Percentiles rank a stretch among this genome's conserved stretches.
Conservation (phyloP, 305 asterid genomes). For the Withania somnifera region DNA sequence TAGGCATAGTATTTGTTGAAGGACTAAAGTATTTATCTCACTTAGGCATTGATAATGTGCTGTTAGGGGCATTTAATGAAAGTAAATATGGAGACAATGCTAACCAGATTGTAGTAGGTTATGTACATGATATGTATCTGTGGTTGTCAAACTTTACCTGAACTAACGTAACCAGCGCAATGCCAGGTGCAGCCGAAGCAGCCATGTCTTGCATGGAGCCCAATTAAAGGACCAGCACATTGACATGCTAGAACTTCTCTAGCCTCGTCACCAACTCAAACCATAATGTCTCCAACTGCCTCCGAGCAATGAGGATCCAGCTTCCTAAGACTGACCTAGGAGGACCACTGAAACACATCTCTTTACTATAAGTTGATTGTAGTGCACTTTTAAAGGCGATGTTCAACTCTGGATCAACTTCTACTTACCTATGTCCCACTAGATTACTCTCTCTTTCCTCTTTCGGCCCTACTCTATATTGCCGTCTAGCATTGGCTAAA, state of each 20-base stretch:
- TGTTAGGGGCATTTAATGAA: not conserved
- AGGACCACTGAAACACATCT: not conserved
- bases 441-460: not conserved
- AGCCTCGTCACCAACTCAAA: not conserved
- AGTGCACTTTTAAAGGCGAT: not conserved
- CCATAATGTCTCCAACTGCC: not conserved
- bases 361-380: not conserved
- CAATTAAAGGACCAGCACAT: not conserved
- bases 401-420: not conserved
- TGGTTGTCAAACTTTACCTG: not conserved
- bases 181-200: not conserved
- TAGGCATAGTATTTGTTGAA: not conserved
- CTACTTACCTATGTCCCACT: not conserved
- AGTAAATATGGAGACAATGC: not conserved
- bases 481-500: not conserved
- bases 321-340: not conserved
- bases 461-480: not conserved
- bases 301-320: not conserved
- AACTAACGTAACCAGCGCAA: not conserved
- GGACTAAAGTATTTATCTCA: not conserved
- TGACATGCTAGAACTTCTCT: not conserved
- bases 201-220: not conserved
- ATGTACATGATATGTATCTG: not conserved
- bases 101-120: not conserved
- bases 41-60: not conserved